Evolutionary conservation across 192 early-diverging fungal genomes (phyloP), one percentile per base, ranked within the genome.

Genomic region (Backusella parvicylindrica): DNA sequence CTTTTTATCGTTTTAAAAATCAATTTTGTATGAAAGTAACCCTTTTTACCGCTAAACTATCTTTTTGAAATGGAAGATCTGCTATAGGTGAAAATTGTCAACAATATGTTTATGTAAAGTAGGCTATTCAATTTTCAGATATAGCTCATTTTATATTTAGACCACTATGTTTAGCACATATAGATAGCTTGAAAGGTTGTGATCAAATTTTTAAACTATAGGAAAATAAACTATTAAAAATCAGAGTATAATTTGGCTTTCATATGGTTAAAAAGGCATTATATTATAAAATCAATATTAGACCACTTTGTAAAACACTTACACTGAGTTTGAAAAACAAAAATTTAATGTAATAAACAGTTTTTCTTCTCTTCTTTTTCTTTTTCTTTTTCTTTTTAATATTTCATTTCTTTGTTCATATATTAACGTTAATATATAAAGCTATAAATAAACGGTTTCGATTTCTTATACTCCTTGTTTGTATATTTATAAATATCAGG

Each of bases 301-400:
- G 0, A 47, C 43, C 53, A 23, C 23, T 28, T 12, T 12, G 23
- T 56, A 21, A 56, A 56, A 56, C 53, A 56, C 53, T 56, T 26
- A 9, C 53, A 60, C 53, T 60, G 53, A 60, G 53, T 60, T 60
- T 60, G 26, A 60, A 60, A 60, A 60, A 28, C 23, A n/a, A 60
- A 60, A 60, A 28, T 28, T 60, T 9, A 60, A 60, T 60, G 53
- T 23, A 60, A 9, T 60, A 9, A 47, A 40, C 33, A 36, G 30
- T 64, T 40, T 73, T 43, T 68, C 23, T 49, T 47, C n/a, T 65
- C 21, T n/a, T 40, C 30, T 43, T 38, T 64, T 65, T 30, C 13
- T 31, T 70, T 63, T 47, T 26, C 18, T 18, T 71, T 74, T 21
- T 64, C 78, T 74, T 50, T 43, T 56, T 56, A 56, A 56, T 56